phyloP scores from a whole-genome alignment of 306 rosid species.

The Echinosophora koreensis region DNA sequence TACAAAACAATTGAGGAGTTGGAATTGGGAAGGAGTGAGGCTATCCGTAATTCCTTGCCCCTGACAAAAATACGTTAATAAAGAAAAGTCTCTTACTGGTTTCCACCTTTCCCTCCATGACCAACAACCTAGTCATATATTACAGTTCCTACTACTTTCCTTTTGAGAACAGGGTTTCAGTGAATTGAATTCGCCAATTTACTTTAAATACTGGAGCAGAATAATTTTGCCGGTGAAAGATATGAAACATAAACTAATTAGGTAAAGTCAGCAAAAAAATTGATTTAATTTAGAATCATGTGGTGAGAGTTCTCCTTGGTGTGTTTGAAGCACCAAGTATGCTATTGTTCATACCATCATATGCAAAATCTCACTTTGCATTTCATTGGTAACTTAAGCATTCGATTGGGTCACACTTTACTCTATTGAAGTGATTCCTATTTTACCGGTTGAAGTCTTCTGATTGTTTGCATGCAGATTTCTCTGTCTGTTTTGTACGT shows the following conservation, averaged over 20 bases:
- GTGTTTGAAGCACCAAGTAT: slow-evolving; percentile 2
- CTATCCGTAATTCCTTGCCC: neutral
- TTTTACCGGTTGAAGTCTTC: neutral
- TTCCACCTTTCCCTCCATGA: neutral
- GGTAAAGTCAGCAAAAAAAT: neutral
- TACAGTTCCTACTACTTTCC: slow-evolving; percentile 1
- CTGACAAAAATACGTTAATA: neutral
- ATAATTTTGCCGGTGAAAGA: neutral
- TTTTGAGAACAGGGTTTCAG: neutral
- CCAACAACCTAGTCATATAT: neutral
- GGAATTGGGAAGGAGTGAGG: neutral
- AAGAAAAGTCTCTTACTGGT: too few relatives aligned
- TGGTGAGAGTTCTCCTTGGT: neutral
- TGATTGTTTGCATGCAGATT: slow-evolving; percentile 10
- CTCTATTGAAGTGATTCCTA: neutral
- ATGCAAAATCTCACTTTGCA: slow-evolving; percentile 11
- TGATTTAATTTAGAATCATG: neutral
- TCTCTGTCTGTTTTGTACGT: slow-evolving; percentile 15
- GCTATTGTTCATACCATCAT: neutral
- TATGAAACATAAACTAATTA: neutral
- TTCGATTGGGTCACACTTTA: neutral
- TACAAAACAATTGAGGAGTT: neutral
- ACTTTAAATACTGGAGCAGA: neutral
- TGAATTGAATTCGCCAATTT: neutral
- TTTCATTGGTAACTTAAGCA: slow-evolving; percentile 1